Evolutionary conservation across 1,139 yeast species (phyloP).

Genomic region (Wickerhamomyces sp.): DNA sequence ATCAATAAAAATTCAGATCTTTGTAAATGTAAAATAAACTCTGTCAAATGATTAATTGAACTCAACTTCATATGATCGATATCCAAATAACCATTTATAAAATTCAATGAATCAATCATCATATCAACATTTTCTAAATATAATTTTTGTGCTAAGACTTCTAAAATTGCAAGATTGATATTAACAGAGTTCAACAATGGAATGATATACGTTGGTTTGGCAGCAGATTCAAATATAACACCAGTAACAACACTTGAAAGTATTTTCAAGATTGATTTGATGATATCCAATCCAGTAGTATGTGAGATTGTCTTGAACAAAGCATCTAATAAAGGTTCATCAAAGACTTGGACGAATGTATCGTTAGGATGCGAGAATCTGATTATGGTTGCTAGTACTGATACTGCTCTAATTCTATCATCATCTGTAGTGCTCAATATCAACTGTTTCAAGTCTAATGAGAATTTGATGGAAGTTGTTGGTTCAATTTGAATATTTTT

Average conservation of each 20-base stretch:
- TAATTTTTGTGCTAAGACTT: conserved; percentile 15
- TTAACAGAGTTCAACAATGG: conserved; percentile 17
- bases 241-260: conserved; percentile 15
- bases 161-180: conserved; percentile 11
- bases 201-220: conserved; percentile 12
- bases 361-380: conserved; percentile 12
- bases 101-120: conserved; percentile 15
- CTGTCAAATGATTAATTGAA: conserved; percentile 18
- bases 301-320: conserved; percentile 10
- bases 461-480: conserved; percentile 12
- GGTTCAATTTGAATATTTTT: conserved; percentile 16
- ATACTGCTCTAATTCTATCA: conserved; percentile 5
- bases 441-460: conserved; percentile 15
- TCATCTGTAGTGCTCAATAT: conserved; percentile 14
- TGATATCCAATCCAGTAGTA: conserved; percentile 2
- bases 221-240: conserved; percentile 11
- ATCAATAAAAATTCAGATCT: conserved; percentile 17
- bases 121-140: conserved; percentile 19
- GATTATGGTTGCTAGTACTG: conserved; percentile 12
- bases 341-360: conserved; percentile 4
- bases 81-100: conserved; percentile 17
- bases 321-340: conserved; percentile 5
- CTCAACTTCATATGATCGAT: conserved; percentile 17
- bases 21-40: conserved; percentile 17
- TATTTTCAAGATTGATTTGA: conserved; percentile 11